Percentiles rank a stretch among this genome's conserved stretches.
phyloP scores from a whole-genome alignment of 1,284 basidiomycete species.

The Ustilago nuda region DNA sequence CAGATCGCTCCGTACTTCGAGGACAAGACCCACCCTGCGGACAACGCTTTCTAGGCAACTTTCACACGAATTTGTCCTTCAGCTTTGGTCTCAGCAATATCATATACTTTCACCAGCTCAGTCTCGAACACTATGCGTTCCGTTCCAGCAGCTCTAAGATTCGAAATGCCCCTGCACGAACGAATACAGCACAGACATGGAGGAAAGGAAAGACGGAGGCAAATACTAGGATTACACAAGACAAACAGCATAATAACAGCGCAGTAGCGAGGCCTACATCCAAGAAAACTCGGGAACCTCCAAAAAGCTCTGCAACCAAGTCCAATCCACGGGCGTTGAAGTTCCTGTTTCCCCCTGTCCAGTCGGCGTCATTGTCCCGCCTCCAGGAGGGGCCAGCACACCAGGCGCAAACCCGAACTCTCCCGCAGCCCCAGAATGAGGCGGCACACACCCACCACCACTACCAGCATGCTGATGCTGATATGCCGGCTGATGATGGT shows the following conservation, averaged over 20 bases:
- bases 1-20: slow-evolving; percentile 55
- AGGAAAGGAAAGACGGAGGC: background rate
- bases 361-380: slow-evolving; percentile 22
- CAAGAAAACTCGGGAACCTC: slow-evolving; percentile 51
- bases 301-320: slow-evolving; percentile 53
- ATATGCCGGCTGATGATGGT: slow-evolving; percentile 12
- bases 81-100: slow-evolving; percentile 7
- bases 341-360: slow-evolving; percentile 28
- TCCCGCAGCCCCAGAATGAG: background rate
- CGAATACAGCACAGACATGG: background rate
- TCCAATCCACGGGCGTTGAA: slow-evolving; percentile 49
- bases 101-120: slow-evolving; percentile 4
- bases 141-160: too few relatives aligned
- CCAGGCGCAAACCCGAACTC: slow-evolving; percentile 28
- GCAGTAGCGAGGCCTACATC: slow-evolving; percentile 19
- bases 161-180: too few relatives aligned
- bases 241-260: background rate
- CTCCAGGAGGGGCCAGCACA: slow-evolving; percentile 1
- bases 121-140: background rate
- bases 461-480: slow-evolving; percentile 13
- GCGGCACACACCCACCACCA: slow-evolving; percentile 4
- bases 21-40: slow-evolving; percentile 52
- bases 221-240: background rate
- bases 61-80: slow-evolving; percentile 3
- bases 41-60: slow-evolving; percentile 48